These are phyloP conservation scores for Neurospora sp. DNA, from an alignment of 495 filamentous ascomycete genomes.

Conservation along the genomic window DNA sequence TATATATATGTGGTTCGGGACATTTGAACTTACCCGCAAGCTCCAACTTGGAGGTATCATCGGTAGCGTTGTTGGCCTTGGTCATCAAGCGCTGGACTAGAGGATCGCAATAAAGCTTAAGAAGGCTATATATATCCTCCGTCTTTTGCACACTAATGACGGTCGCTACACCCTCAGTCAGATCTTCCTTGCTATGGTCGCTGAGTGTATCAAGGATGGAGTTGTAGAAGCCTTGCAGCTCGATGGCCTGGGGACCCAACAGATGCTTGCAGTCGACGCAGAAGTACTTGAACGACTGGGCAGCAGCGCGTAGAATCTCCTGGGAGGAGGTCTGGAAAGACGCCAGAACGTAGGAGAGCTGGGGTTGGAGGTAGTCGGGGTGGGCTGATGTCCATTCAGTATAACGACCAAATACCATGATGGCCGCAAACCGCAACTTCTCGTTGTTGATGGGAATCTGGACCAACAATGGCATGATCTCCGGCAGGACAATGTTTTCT, in stretches of 20 bases:
- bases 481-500: constrained; percentile 73
- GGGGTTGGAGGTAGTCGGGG: constrained; percentile 79
- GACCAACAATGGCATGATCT: constrained; percentile 83
- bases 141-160: constrained; percentile 80
- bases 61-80: constrained; percentile 74
- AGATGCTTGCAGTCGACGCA: constrained; percentile 87
- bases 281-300: constrained; percentile 92
- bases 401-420: constrained; percentile 93
- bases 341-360: constrained; percentile 87
- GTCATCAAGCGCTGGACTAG: constrained; percentile 76
- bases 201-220: constrained; percentile 77
- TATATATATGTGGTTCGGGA: background rate
- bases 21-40: constrained; percentile 58
- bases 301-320: constrained; percentile 83
- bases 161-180: constrained; percentile 87
- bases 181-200: constrained; percentile 78
- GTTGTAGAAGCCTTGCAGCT: constrained; percentile 87
- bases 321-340: constrained; percentile 77
- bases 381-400: constrained; percentile 96
- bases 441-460: constrained; percentile 94
- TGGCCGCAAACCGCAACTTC: constrained; percentile 91
- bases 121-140: constrained; percentile 65
- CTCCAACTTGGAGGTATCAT: constrained; percentile 67
- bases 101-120: constrained; percentile 92
- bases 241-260: constrained; percentile 64